A percentile compares a stretch with the other conserved stretches of the same genome.
Conservation (phyloP, 805 yeast genomes). For the Zygoascus ofunaensis region DNA sequence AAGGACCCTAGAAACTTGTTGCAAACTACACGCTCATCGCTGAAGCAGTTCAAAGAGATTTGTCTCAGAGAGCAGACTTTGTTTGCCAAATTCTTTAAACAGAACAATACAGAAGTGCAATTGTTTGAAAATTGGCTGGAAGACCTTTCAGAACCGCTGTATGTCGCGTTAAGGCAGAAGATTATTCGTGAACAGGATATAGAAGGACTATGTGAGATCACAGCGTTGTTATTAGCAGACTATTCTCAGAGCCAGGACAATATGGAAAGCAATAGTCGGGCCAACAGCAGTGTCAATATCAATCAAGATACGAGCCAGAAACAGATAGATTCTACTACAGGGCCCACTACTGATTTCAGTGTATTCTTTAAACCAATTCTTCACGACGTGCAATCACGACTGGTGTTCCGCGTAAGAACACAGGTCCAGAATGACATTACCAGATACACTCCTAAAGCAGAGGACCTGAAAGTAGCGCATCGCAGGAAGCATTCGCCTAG, state of each 20-base stretch:
- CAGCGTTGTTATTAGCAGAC: constrained; percentile 54
- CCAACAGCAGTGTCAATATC: not conserved
- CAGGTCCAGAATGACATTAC: constrained; percentile 62
- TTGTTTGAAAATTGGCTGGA: constrained; percentile 49
- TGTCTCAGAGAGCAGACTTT: constrained; percentile 53
- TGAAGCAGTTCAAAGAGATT: constrained; percentile 51
- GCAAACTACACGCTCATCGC: constrained; percentile 51
- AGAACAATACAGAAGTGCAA: constrained; percentile 19
- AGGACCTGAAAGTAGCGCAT: constrained; percentile 53
- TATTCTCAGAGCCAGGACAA: constrained; percentile 16
- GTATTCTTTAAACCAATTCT: constrained; percentile 56
- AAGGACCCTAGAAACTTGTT: constrained; percentile 36
- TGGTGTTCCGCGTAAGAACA: constrained; percentile 69
- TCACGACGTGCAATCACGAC: constrained; percentile 68
- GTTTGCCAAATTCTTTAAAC: constrained; percentile 38
- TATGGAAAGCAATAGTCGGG: no score
- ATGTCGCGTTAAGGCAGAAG: constrained; percentile 56
- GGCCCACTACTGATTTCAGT: not conserved
- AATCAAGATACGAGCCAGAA: constrained; percentile 9
- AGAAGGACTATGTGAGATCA: constrained; percentile 60
- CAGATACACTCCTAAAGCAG: constrained; percentile 54
- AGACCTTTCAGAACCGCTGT: constrained; percentile 64
- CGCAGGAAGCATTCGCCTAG: constrained; percentile 5
- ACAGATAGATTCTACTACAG: not conserved
- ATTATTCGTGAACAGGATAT: constrained; percentile 66